Percentiles rank a stretch among this genome's conserved stretches.
phyloP scores from a whole-genome alignment of 1,139 yeast genomes.

The Kluyveromyces sp. region DNA sequence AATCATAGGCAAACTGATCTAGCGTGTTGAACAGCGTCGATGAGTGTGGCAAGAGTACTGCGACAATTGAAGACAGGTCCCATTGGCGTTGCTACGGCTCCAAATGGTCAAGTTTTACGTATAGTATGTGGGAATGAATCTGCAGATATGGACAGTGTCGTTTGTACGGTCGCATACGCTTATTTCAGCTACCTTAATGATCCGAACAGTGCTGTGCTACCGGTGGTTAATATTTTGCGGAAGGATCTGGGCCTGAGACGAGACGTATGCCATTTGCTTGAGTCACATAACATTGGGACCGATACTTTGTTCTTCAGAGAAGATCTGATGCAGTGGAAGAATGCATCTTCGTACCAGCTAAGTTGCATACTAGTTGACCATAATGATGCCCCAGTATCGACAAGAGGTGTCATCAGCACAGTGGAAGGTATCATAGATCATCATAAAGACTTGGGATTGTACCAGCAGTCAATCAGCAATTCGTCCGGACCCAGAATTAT shows the following conservation, averaged over 20 bases:
- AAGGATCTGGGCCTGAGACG: conserved; percentile 61
- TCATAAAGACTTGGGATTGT: conserved; percentile 65
- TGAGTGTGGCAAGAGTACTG: conserved; percentile 11
- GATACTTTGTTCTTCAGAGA: conserved; percentile 57
- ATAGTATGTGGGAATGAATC: conserved; percentile 83
- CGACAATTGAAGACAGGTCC: conserved; percentile 10
- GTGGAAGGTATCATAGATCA: conserved; percentile 75
- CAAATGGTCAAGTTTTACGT: conserved; percentile 17
- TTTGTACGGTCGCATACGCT: conserved; percentile 66
- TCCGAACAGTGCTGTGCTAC: conserved; percentile 37
- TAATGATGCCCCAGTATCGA: conserved; percentile 57
- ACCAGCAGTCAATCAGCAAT: conserved; percentile 28
- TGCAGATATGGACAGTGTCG: conserved; percentile 79
- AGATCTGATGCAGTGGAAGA: conserved; percentile 40
- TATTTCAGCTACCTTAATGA: conserved; percentile 40
- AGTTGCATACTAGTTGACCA: conserved; percentile 73
- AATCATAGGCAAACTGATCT: no score
- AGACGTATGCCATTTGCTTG: conserved; percentile 56
- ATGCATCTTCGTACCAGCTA: conserved; percentile 22
- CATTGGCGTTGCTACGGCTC: conserved; percentile 2
- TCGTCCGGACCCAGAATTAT: conserved; percentile 52
- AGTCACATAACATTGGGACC: conserved; percentile 41
- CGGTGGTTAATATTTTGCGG: conserved; percentile 66
- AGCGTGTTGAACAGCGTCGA: background rate
- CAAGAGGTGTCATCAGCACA: conserved; percentile 29